These are phyloP conservation scores for Xylariaceae sp. DNA, from an alignment of 2,329 filamentous ascomycete species.

Conservation along the genomic window DNA sequence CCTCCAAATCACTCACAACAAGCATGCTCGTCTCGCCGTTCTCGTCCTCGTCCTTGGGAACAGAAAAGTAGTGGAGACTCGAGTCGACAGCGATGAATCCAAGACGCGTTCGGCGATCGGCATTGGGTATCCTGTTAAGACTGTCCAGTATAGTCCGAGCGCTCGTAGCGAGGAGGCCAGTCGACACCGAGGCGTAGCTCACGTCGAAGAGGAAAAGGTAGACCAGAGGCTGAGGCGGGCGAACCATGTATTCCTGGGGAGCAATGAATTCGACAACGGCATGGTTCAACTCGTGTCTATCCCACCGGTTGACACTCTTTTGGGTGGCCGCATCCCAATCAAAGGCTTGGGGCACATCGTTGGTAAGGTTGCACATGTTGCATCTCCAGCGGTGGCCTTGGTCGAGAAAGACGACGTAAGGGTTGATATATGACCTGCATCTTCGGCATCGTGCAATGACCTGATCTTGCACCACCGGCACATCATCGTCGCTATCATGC, in stretches of 20 bases:
- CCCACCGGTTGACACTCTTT: conserved; percentile 88
- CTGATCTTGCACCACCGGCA: conserved; percentile 93
- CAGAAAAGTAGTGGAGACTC: conserved; percentile 91
- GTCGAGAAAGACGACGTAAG: conserved; percentile 93
- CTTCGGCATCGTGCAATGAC: conserved; percentile 95
- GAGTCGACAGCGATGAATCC: conserved; percentile 96
- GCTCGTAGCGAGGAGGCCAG: conserved; percentile 85
- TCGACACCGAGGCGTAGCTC: conserved; percentile 85
- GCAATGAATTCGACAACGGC: conserved; percentile 97
- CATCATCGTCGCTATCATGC: conserved; percentile 86
- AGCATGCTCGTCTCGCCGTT: conserved; percentile 85
- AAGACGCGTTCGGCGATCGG: conserved; percentile 84
- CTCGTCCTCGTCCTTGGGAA: conserved; percentile 84
- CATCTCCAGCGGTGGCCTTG: conserved; percentile 97
- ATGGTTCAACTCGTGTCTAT: conserved; percentile 89
- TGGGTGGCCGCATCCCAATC: conserved; percentile 95
- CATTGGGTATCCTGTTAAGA: conserved; percentile 96
- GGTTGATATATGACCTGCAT: conserved; percentile 97
- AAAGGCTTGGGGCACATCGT: conserved; percentile 98
- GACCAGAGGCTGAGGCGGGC: conserved; percentile 89
- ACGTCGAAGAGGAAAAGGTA: conserved; percentile 96
- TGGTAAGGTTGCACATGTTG: conserved; percentile 99
- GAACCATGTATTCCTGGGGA: conserved; percentile 99
- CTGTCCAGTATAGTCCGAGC: conserved; percentile 94
- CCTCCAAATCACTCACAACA: conserved; percentile 90